Evolutionary conservation across 2,329 filamentous ascomycete species (phyloP).

Genomic region (Xylaria sp.): DNA sequence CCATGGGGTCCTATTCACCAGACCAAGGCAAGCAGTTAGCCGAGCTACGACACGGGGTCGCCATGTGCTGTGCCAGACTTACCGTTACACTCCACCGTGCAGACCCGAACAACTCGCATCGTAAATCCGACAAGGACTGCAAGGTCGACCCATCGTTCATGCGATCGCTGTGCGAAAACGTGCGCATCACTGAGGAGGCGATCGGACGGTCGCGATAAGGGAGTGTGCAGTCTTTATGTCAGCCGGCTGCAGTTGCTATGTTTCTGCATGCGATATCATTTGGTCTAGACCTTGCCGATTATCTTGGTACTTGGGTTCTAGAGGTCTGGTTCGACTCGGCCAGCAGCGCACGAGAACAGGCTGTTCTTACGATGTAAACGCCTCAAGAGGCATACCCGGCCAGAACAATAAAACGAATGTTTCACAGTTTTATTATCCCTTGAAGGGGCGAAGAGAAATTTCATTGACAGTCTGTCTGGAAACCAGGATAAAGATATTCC

Average conservation of each 20-base stretch:
- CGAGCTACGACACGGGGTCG: slow-evolving; percentile 61
- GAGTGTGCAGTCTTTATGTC: background rate
- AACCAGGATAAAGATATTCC: background rate
- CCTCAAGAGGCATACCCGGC: background rate
- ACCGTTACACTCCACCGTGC: slow-evolving; percentile 58
- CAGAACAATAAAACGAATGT: background rate
- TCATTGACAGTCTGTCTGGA: background rate
- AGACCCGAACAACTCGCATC: slow-evolving; percentile 1
- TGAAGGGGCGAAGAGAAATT: background rate
- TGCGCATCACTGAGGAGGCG: slow-evolving; percentile 54
- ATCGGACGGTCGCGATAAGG: slow-evolving; percentile 24
- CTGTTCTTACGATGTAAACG: background rate
- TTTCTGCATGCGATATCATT: background rate
- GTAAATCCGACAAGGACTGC: slow-evolving; percentile 14
- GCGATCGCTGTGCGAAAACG: slow-evolving; percentile 48
- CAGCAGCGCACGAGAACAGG: background rate
- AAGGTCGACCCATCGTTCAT: slow-evolving; percentile 51
- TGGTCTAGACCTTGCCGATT: background rate
- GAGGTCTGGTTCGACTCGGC: background rate
- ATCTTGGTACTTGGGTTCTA: background rate
- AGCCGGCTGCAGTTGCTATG: background rate
- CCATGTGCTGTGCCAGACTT: slow-evolving; percentile 61
- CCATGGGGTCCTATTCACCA: slow-evolving; percentile 5
- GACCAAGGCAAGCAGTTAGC: slow-evolving; percentile 39
- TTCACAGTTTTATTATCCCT: background rate